Evolutionary conservation across 106 monocot species (phyloP).

Genomic region (Allium cepa): DNA sequence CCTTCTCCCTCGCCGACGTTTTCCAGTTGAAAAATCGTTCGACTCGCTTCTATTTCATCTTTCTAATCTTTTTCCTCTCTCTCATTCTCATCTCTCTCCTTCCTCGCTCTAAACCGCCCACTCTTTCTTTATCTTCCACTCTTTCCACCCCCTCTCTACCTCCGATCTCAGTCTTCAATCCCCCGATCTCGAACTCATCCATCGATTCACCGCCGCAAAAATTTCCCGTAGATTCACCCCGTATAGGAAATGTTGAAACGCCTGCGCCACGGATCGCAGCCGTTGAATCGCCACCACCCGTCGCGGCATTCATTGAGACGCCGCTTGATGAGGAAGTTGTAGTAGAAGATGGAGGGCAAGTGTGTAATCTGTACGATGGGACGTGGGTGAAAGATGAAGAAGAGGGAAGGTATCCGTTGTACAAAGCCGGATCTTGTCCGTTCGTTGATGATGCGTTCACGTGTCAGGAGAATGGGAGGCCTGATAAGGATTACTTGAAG

Average conservation of each 20-base stretch:
- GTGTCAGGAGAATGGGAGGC: conserved; percentile 73
- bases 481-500: conserved; percentile 46
- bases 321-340: neutral
- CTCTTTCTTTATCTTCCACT: neutral
- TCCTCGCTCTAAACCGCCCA: neutral
- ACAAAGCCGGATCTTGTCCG: conserved; percentile 63
- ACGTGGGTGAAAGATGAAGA: conserved; percentile 64
- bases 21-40: neutral
- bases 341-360: neutral
- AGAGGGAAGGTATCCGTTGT: conserved; percentile 36
- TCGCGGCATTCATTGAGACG: neutral
- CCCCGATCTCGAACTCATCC: neutral
- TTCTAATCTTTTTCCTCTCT: neutral
- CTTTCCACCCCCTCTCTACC: neutral
- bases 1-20: neutral
- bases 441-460: conserved; percentile 77
- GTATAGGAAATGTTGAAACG: too few relatives aligned
- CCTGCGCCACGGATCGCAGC: neutral
- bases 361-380: conserved; percentile 64
- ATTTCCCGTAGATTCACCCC: too few relatives aligned
- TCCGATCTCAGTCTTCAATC: neutral
- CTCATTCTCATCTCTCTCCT: neutral
- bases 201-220: too few relatives aligned
- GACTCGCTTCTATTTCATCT: neutral
- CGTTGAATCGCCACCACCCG: neutral